phyloP scores from a whole-genome alignment of 2,329 filamentous ascomycete genomes.

The Aquanectria penicillioides region DNA sequence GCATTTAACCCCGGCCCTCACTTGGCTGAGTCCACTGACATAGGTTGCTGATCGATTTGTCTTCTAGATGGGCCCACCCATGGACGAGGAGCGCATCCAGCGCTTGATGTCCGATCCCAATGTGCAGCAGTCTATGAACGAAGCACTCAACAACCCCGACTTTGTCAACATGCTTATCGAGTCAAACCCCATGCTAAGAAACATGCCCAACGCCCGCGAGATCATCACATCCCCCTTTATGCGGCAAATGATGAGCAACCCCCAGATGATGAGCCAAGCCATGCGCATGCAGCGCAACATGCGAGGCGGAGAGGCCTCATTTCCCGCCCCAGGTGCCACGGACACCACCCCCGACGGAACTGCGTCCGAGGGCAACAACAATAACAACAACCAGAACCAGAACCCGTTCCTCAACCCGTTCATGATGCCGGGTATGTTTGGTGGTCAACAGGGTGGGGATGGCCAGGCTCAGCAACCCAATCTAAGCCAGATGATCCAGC shows the following conservation, averaged over 20 bases:
- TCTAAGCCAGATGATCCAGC: constrained; percentile 37
- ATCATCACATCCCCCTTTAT: constrained; percentile 91
- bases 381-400: constrained; percentile 36
- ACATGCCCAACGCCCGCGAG: constrained; percentile 80
- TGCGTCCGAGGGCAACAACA: constrained; percentile 41
- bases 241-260: constrained; percentile 92
- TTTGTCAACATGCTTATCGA: constrained; percentile 96
- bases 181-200: constrained; percentile 83
- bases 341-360: constrained; percentile 77
- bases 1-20: not conserved
- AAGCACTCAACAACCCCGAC: constrained; percentile 93
- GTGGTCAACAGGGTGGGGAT: constrained; percentile 29
- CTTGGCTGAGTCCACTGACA: not conserved
- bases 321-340: constrained; percentile 91
- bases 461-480: constrained; percentile 20
- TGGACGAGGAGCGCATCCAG: constrained; percentile 82
- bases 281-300: constrained; percentile 83
- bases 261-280: constrained; percentile 83
- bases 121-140: constrained; percentile 88
- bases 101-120: constrained; percentile 90
- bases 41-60: constrained; percentile 22
- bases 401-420: constrained; percentile 58
- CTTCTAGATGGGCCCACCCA: constrained; percentile 85
- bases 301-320: constrained; percentile 67
- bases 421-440: constrained; percentile 39